These are phyloP conservation scores for Solanum corneliomulleri DNA, from an alignment of 257 asterid genomes.

Conservation along the genomic window DNA sequence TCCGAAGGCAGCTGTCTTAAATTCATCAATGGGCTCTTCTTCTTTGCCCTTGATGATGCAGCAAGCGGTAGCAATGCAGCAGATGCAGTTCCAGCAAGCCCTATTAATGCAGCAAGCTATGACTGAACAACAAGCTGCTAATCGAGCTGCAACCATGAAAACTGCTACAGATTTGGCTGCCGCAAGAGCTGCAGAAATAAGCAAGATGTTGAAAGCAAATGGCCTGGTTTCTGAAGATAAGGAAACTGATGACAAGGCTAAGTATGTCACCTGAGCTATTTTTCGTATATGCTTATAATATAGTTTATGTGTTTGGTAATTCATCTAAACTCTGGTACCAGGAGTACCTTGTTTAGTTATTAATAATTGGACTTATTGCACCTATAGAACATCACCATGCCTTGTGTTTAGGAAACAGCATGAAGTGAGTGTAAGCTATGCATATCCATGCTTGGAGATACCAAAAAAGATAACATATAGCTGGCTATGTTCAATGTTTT, in stretches of 20 bases:
- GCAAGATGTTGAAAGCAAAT: constrained; percentile 72
- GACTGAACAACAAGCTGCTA: constrained; percentile 92
- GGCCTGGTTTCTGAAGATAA: constrained; percentile 51
- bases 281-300: background rate
- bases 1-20: constrained; percentile 45
- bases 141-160: constrained; percentile 92
- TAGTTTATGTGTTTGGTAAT: background rate
- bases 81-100: constrained; percentile 99
- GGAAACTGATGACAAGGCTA: constrained; percentile 48
- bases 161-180: constrained; percentile 96
- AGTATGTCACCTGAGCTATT: constrained; percentile 27
- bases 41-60: constrained; percentile 80
- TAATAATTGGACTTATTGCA: background rate
- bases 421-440: background rate
- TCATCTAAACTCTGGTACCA: background rate
- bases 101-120: constrained; percentile 84
- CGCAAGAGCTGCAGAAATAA: constrained; percentile 96
- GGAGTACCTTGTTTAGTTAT: background rate
- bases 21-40: constrained; percentile 41
- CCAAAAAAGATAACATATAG: background rate
- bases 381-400: background rate
- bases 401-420: background rate
- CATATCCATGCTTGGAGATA: background rate
- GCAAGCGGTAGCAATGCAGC: constrained; percentile 98
- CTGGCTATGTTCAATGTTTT: background rate